Evolutionary conservation across 805 yeast species (phyloP).

Genomic region (Priceomyces melissophilus): DNA sequence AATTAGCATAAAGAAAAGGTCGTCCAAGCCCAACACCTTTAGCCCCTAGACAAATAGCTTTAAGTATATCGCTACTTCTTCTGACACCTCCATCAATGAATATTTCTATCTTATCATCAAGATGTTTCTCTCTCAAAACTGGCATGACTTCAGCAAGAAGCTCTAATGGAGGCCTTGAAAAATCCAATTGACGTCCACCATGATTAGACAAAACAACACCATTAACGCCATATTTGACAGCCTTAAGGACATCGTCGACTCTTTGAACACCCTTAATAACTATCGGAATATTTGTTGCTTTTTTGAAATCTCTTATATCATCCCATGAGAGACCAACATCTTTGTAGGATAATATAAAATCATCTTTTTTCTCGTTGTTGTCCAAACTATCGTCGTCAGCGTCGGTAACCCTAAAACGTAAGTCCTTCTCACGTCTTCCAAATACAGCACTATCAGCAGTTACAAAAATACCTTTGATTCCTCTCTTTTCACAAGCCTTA

Average conservation of each 20-base stretch:
- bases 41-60: conserved; percentile 68
- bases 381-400: conserved; percentile 25
- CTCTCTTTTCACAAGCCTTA: conserved; percentile 35
- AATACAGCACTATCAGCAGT: conserved; percentile 56
- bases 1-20: conserved; percentile 61
- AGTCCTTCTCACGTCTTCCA: conserved; percentile 53
- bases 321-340: conserved; percentile 29
- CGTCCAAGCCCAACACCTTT: conserved; percentile 69
- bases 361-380: conserved; percentile 11
- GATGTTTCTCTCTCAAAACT: conserved; percentile 40
- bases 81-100: conserved; percentile 69
- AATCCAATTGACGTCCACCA: conserved; percentile 87
- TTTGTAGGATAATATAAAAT: conserved; percentile 9
- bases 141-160: conserved; percentile 70
- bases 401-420: conserved; percentile 31
- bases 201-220: conserved; percentile 84
- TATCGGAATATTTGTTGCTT: conserved; percentile 41
- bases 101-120: conserved; percentile 48
- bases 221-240: conserved; percentile 65
- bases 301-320: conserved; percentile 21
- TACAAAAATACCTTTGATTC: conserved; percentile 47
- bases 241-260: conserved; percentile 70
- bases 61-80: conserved; percentile 63
- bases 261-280: conserved; percentile 75
- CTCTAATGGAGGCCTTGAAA: conserved; percentile 72